These are phyloP conservation scores for Blastobotrys aristatus DNA, from an alignment of 1,139 yeast species.

Conservation along the genomic window DNA sequence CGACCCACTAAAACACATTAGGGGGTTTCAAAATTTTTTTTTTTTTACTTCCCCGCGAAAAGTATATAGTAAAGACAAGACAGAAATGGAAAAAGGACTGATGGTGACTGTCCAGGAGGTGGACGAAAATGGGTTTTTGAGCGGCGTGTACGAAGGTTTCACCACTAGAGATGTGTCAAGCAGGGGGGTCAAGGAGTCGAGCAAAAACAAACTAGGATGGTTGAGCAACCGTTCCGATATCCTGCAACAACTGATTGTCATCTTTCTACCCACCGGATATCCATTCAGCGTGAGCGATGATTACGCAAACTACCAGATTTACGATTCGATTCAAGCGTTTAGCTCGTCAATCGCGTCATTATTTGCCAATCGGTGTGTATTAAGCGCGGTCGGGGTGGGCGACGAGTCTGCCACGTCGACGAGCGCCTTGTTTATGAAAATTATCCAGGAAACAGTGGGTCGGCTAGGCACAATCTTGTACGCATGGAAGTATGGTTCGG, in stretches of 20 bases:
- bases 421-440: slow-evolving; percentile 36
- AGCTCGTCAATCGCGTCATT: slow-evolving; percentile 36
- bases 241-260: slow-evolving; percentile 27
- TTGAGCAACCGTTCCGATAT: slow-evolving; percentile 8
- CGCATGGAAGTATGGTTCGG: slow-evolving; percentile 37
- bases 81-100: background rate
- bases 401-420: slow-evolving; percentile 37
- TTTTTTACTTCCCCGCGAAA: too few species aligned
- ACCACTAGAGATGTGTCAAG: slow-evolving; percentile 12
- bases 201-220: background rate
- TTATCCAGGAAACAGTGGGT: slow-evolving; percentile 37
- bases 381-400: slow-evolving; percentile 38
- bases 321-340: slow-evolving; percentile 38
- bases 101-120: slow-evolving; percentile 18
- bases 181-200: background rate
- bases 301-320: slow-evolving; percentile 36
- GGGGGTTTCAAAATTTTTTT: too few species aligned
- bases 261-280: slow-evolving; percentile 38
- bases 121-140: slow-evolving; percentile 24
- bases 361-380: slow-evolving; percentile 36
- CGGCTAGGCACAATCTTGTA: slow-evolving; percentile 36
- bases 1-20: too few species aligned
- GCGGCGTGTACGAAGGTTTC: slow-evolving; percentile 21
- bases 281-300: slow-evolving; percentile 36
- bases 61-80: too few species aligned